Conservation (phyloP, 352 stramenopile species). For the Globisporangium recalcitrans region DNA sequence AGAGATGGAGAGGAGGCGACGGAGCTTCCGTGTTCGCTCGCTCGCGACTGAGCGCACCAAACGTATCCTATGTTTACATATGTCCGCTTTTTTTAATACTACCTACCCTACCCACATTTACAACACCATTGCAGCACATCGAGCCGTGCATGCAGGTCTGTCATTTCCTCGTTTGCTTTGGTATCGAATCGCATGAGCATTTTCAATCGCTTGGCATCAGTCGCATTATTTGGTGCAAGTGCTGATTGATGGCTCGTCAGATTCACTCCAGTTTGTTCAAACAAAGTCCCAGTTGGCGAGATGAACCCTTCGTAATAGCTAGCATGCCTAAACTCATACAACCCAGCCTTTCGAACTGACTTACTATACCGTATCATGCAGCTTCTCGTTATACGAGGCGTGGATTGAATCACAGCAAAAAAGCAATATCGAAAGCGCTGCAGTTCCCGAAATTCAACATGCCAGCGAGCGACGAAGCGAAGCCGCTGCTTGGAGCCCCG, state of each 20-base stretch:
- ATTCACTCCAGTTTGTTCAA: not conserved
- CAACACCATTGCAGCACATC: not conserved
- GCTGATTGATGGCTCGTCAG: not conserved
- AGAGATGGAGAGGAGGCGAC: not conserved
- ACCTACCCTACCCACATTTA: not conserved
- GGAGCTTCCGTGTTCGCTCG: not conserved
- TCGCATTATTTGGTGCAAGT: not conserved
- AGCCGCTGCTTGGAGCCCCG: not conserved
- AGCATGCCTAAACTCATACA: not conserved
- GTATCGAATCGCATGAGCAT: not conserved
- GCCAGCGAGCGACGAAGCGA: not conserved
- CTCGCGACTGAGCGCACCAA: not conserved
- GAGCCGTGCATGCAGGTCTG: not conserved
- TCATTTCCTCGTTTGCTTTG: not conserved
- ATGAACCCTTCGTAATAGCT: not conserved
- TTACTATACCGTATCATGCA: not conserved
- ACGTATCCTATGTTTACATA: conserved; percentile 13
- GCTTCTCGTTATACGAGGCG: not conserved
- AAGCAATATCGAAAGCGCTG: not conserved
- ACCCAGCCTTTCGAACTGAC: not conserved
- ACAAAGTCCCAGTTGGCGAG: not conserved
- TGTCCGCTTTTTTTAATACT: conserved; percentile 10
- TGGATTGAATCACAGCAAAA: not conserved
- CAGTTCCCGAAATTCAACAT: conserved; percentile 3
- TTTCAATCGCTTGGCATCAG: not conserved